Evolutionary conservation across 345 rosid genomes (phyloP).

Genomic region (Isatis tinctoria): DNA sequence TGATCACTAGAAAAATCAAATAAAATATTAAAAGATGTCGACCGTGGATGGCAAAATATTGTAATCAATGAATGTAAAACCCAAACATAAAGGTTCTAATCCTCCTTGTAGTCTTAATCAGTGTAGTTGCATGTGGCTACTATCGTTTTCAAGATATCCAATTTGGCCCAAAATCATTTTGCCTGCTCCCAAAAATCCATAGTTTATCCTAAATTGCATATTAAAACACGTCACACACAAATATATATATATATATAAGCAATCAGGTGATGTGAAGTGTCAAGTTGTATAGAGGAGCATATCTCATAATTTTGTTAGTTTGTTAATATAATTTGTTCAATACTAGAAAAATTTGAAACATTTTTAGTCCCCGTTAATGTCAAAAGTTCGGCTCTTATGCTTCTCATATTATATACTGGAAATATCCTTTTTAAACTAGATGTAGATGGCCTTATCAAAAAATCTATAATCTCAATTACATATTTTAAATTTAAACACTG

Average conservation of each 20-base stretch:
- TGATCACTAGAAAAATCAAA: neutral
- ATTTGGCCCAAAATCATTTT: constrained; percentile 5
- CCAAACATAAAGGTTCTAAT: neutral
- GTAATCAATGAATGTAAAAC: no score
- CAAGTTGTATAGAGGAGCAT: neutral
- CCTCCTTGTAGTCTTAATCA: neutral
- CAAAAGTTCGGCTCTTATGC: neutral
- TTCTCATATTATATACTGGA: no score
- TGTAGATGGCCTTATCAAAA: no score
- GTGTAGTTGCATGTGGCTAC: constrained; percentile 5
- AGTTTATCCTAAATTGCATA: neutral
- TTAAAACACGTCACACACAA: neutral
- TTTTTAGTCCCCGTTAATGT: neutral
- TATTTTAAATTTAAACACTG: no score
- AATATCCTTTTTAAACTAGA: no score
- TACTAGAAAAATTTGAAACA: no score
- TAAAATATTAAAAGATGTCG: neutral
- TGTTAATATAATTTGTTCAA: neutral
- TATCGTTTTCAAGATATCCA: neutral
- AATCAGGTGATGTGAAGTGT: neutral
- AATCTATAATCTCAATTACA: no score
- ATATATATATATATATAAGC: neutral
- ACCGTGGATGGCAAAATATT: neutral
- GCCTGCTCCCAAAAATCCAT: neutral
- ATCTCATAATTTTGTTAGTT: neutral